These are phyloP conservation scores for Leccinellum albellum DNA, from an alignment of 768 basidiomycete genomes.

Conservation along the genomic window DNA sequence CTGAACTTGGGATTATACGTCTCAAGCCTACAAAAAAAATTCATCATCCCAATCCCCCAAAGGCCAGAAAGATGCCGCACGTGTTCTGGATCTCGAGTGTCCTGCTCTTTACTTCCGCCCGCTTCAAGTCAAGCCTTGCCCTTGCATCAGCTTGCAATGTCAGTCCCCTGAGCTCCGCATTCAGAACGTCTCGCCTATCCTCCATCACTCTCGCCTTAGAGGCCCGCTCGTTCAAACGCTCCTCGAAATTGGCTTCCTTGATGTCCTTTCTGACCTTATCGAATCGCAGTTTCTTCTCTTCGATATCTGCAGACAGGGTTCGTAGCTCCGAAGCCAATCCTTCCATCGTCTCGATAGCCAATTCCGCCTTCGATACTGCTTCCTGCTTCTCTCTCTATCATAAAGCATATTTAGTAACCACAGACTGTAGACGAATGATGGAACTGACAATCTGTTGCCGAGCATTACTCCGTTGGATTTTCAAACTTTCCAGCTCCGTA, in stretches of 20 bases:
- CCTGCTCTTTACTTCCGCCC: slow-evolving; percentile 63
- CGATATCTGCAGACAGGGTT: slow-evolving; percentile 56
- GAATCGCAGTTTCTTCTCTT: slow-evolving; percentile 62
- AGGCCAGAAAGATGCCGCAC: slow-evolving; percentile 40
- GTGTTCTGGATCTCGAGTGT: slow-evolving; percentile 60
- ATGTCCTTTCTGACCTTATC: slow-evolving; percentile 59
- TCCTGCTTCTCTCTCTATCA: slow-evolving; percentile 47
- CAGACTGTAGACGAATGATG: not conserved
- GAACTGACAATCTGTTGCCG: slow-evolving; percentile 56
- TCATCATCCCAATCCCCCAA: not conserved
- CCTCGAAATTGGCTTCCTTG: slow-evolving; percentile 59
- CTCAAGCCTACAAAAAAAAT: slow-evolving; percentile 51
- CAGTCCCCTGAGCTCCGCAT: slow-evolving; percentile 63
- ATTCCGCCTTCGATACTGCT: slow-evolving; percentile 51
- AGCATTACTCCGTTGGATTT: slow-evolving; percentile 47
- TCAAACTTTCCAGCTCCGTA: slow-evolving; percentile 50
- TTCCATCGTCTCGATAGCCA: slow-evolving; percentile 53
- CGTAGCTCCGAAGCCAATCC: slow-evolving; percentile 51
- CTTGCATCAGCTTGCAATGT: slow-evolving; percentile 78
- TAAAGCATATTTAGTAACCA: not conserved
- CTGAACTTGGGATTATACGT: slow-evolving; percentile 57
- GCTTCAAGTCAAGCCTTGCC: slow-evolving; percentile 74
- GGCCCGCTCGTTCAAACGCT: slow-evolving; percentile 52
- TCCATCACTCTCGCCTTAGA: slow-evolving; percentile 59
- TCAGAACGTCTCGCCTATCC: slow-evolving; percentile 63